Evolutionary conservation across 495 filamentous ascomycete genomes (phyloP), one percentile per base, ranked within the genome.

Genomic region (Penicillium silybi): DNA sequence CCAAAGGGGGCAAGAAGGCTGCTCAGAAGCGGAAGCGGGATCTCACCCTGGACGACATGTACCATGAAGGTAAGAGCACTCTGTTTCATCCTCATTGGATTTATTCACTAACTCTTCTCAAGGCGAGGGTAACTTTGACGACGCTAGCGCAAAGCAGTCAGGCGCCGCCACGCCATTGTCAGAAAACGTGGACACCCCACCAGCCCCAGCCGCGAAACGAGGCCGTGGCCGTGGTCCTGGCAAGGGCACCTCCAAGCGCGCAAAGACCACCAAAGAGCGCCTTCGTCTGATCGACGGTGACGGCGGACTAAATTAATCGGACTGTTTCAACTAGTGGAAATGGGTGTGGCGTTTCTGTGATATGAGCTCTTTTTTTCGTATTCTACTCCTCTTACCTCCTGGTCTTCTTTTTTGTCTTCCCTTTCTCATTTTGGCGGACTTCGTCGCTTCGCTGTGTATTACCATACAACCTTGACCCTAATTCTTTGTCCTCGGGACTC

Each of bases 91-190:
- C 10, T 41, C 7, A 13, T 40, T 20, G 37, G 27, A 15, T 46
- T 34, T 41, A 45, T 52, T 29, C 54, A 48, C 65, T 65, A 46
- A 66, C 41, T 62, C 59, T 35, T 61, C 20, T 60, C 54, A 62
- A 96, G 92, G 92, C 61, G 92, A 97, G 78, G 92, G 92, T 29
- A 82, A 93, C 62, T 97, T 97, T 65, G 90, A 93, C 60, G 92
- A 96, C 65, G 81, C 73, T 26, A 83, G 79, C 56, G 86, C 81
- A 45, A 90, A 95, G 57, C 86, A 85, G 17, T 91, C 87, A 4
- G 91, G 90, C 20, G 81, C 89, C 0, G 90, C 87, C 6, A 97
- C 92, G 0, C 91, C 92, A 2, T 79, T 87, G 44, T 81, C 80
- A 20, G 84, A 85, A 25, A 71, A 72, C 0, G 46, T 67, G 6